Base-by-base conservation (phyloP, 208 protist genomes). In the Herpetomonas tarakana region DNA sequence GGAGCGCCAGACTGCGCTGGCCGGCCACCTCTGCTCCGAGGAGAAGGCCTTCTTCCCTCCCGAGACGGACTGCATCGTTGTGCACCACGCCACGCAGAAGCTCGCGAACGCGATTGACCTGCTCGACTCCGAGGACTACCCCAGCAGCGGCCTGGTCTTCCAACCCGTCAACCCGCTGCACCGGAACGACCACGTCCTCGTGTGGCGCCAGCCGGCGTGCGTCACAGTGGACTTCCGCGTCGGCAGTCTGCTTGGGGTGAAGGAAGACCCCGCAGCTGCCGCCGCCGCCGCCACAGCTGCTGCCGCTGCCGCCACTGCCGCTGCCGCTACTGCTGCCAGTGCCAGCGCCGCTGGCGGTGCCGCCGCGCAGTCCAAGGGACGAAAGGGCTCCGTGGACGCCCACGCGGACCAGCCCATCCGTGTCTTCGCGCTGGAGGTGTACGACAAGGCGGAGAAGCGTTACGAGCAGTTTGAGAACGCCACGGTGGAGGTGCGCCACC, bases 151-250 rank as follows among this genome's bases (percentile, higher is more conserved):
- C n/a, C 67, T 94, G 50, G 70, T 94, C 55, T 89, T 94, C 62
- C 88, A 89, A 58, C 76, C 80, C 18, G 64, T 65, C 27, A 81
- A 67, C 58, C 56, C 68, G 16, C 52, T 68, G 14, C 71, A 83
- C 52, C 68, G 68, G 57, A 64, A 68, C 52, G 81, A 91, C 30
- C 83, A 82, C 53, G 55, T 80, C 16, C 72, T 87, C 55, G 66
- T 85, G 16, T 94, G 88, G 84, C 83, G 79, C 31, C 77, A 73
- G 57, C 83, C 88, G n/a, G 65, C 68, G 16, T 73, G 45, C 55
- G 78, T 91, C 45, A 81, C 73, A 12, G 81, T 88, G 12, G 76
- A 91, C 71, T 94, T 94, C 58, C 83, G 88, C 41, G 70, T 94
- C 26, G 88, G 88, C 35, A 35, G 54, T 16, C 61, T 83, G 22